Base-by-base conservation (phyloP, 306 rosid species). In the Quercus suber region DNA sequence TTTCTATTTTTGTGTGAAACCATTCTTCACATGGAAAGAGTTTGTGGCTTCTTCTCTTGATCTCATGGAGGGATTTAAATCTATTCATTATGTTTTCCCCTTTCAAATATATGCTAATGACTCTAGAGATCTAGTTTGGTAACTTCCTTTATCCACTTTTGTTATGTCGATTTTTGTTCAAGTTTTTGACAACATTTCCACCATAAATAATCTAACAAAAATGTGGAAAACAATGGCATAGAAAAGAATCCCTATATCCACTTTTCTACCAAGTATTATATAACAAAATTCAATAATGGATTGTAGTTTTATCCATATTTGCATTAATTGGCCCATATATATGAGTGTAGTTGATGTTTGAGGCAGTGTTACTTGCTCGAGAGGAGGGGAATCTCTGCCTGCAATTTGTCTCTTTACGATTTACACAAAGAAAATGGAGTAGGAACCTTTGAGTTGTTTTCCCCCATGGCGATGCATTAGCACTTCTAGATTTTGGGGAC, bases 401-500 rank as follows among this genome's bases (percentile, higher is more conserved):
- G 71, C 49, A 56, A 8, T 12, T 41, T 33, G 68, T 53, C 68
- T 80, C 88, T 78, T 19, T 85, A 75, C 73, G 2, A 2, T 37
- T 37, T 37, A 37, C 45, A 37, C 45, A 37, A 7, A 37, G 45
- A 37, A 71, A 90, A 33, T 59, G 86, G 76, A 72, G 75, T 21
- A 17, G 61, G 14, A 55, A 76, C 58, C 78, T 0, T 77, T 60
- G 86, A 87, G 74, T 78, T 81, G 71, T n/a, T n/a, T n/a, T n/a
- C n/a, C 73, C 70, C 65, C 35, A 68, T 11, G 89, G 79, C 3
- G 80, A 80, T 17, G 85, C 82, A 49, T 60, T 69, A 14, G 77
- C 12, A 33, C 73, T 80, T 69, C 55, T 79, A 63, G 52, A 63
- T 77, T 89, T 90, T 8, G 97, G 97, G 75, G 98, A 92, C 84